Base-by-base conservation (phyloP, 2,329 filamentous ascomycete genomes). In the Diaporthe sp. region DNA sequence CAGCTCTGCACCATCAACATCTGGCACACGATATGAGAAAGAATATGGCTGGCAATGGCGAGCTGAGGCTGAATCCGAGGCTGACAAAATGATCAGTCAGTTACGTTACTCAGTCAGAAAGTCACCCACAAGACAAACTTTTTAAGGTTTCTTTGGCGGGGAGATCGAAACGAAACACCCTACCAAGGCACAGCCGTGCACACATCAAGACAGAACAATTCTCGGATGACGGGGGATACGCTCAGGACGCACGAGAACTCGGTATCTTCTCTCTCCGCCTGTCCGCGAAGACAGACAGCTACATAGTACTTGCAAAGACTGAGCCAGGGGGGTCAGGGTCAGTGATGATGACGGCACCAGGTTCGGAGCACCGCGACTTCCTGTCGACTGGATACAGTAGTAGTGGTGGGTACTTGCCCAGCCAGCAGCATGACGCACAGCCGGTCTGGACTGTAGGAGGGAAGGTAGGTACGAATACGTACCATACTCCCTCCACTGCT, bases 81-180 rank as follows among this genome's bases (percentile, higher is more conserved):
- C 64, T 67, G 45, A 52, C 45, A 35, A 67, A 35, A 67, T 13
- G 64, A 50, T 67, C 45, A 52, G 45, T 52, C 64, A 67, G 64
- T 38, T 10, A 38, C 35, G 35, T 38, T 10, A 38, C 5, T 67
- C 22, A 3, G n/a, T 25, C 45, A 52, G n/a, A n/a, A n/a, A 54
- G 40, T 54, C 47, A 38, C 38, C 28, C 60, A 30, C 55, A 38
- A n/a, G 15, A 47, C 38, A 47, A 35, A 9, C 10, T 6, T 35
- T 50, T 30, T 64, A 64, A 64, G 38, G 58, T 64, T 64, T 64
- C 30, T n/a, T 5, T 15, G 38, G 17, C 17, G 30, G n/a, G 38
- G 15, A 10, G 7, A 22, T 9, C n/a, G 45, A 67, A 67, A 52
- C 64, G 45, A 67, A 67, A 67, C 64, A 52, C 2, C 22, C 45